phyloP scores from a whole-genome alignment of 2,329 filamentous ascomycete species.

The Volutella citrinella region DNA sequence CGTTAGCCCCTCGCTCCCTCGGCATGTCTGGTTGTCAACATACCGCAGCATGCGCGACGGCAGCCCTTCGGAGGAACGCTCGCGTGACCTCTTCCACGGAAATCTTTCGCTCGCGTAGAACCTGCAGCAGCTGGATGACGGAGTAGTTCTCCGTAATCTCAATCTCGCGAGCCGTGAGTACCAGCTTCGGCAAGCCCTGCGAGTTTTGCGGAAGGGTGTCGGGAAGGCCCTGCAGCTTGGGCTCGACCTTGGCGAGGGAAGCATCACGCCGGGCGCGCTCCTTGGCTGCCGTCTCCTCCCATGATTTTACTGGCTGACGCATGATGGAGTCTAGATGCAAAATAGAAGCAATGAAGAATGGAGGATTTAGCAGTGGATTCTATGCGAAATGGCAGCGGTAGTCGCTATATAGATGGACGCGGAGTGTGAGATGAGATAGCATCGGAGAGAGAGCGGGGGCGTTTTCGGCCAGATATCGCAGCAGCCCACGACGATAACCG shows the following conservation, averaged over 20 bases:
- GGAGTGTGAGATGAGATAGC: no score
- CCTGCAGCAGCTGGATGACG: conserved; percentile 17
- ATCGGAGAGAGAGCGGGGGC: no score
- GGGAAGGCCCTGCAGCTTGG: conserved; percentile 22
- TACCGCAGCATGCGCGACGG: conserved; percentile 24
- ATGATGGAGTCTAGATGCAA: no score
- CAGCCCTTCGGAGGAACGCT: conserved; percentile 24
- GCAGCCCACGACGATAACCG: no score
- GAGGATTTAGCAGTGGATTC: no score
- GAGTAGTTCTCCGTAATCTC: conserved; percentile 28
- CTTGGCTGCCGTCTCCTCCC: no score
- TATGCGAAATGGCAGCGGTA: no score
- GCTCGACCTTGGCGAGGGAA: conserved; percentile 24
- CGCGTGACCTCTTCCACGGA: conserved; percentile 26
- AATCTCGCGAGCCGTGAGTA: conserved; percentile 23
- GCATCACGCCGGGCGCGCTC: conserved; percentile 20
- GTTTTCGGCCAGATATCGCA: no score
- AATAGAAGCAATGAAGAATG: no score
- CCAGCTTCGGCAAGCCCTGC: conserved; percentile 16
- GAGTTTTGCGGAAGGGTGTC: conserved; percentile 19
- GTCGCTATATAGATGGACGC: no score
- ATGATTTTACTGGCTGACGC: no score
- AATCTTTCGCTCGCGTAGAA: conserved; percentile 16
- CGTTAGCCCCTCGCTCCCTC: background rate
- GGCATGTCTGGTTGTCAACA: no score